phyloP scores from a whole-genome alignment of 768 basidiomycete genomes.

The Inosperma sp. region DNA sequence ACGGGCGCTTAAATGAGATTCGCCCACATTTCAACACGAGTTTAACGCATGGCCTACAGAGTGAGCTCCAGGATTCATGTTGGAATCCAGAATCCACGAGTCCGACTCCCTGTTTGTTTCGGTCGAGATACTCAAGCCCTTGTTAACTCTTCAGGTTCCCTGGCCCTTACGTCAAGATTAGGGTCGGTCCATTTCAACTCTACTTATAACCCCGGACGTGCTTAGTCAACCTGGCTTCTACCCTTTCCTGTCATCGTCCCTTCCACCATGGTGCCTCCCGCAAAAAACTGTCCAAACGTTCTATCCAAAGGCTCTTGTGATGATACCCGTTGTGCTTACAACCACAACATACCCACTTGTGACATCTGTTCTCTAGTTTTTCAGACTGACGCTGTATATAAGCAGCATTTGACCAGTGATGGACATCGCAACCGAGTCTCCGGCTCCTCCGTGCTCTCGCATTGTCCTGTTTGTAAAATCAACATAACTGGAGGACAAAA shows the following conservation, averaged over 20 bases:
- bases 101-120: no score
- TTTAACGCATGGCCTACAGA: no score
- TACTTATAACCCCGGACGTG: neutral
- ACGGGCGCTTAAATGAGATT: no score
- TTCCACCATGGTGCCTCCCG: neutral
- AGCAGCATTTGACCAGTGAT: constrained; percentile 26
- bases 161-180: no score
- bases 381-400: constrained; percentile 15
- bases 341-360: constrained; percentile 38
- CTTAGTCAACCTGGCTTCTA: neutral
- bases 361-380: constrained; percentile 37
- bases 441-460: constrained; percentile 22
- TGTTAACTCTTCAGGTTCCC: no score
- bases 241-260: neutral
- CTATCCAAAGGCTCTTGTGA: constrained; percentile 35
- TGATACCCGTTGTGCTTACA: constrained; percentile 24
- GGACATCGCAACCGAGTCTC: constrained; percentile 27
- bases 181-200: no score
- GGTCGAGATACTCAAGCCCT: no score
- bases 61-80: no score
- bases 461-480: constrained; percentile 28
- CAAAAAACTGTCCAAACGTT: constrained; percentile 34
- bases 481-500: constrained; percentile 15
- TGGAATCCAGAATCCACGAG: no score
- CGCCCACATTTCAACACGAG: no score